Percentiles rank a stretch among this genome's conserved stretches.
Conservation (phyloP, 176 grass and related monocot species). For the maize (Zea mays) region DNA sequence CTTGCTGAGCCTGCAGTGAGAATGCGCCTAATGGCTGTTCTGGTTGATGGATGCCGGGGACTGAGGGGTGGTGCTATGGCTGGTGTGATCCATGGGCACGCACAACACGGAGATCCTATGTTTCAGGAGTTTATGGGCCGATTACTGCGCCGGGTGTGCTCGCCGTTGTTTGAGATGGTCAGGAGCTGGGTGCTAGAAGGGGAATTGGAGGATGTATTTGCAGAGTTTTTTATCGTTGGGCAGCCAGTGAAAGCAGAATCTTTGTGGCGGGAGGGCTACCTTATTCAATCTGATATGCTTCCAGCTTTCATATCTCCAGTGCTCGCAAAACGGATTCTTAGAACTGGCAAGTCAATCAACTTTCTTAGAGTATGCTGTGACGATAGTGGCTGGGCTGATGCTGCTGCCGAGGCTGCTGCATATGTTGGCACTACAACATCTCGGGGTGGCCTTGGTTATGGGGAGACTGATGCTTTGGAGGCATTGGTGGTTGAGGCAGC, state of each 20-base stretch:
- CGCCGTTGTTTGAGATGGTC: constrained; percentile 97
- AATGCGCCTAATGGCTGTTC: constrained; percentile 91
- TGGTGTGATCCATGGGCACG: constrained; percentile 74
- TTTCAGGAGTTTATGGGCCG: constrained; percentile 86
- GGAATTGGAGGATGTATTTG: constrained; percentile 84
- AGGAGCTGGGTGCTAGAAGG: constrained; percentile 84
- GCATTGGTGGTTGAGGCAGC: constrained; percentile 82
- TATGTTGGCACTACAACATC: constrained; percentile 82
- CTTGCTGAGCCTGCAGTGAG: constrained; percentile 81
- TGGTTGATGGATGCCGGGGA: constrained; percentile 67
- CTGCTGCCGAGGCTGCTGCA: constrained; percentile 62
- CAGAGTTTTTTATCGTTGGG: constrained; percentile 84
- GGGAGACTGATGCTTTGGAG: constrained; percentile 85
- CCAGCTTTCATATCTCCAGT: constrained; percentile 86
- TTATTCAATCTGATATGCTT: constrained; percentile 81
- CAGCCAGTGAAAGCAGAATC: constrained; percentile 86
- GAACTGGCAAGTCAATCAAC: constrained; percentile 93
- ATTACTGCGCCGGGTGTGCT: constrained; percentile 74
- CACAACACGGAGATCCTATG: constrained; percentile 87
- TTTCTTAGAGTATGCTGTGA: constrained; percentile 93
- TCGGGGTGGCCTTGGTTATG: constrained; percentile 84
- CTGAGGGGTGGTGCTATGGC: constrained; percentile 88
- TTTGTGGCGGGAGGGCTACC: constrained; percentile 88
- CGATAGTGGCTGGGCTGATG: constrained; percentile 83
- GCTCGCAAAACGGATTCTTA: constrained; percentile 74